Base-by-base conservation (phyloP, 257 asterid species). In the Gynochthodes officinalis region DNA sequence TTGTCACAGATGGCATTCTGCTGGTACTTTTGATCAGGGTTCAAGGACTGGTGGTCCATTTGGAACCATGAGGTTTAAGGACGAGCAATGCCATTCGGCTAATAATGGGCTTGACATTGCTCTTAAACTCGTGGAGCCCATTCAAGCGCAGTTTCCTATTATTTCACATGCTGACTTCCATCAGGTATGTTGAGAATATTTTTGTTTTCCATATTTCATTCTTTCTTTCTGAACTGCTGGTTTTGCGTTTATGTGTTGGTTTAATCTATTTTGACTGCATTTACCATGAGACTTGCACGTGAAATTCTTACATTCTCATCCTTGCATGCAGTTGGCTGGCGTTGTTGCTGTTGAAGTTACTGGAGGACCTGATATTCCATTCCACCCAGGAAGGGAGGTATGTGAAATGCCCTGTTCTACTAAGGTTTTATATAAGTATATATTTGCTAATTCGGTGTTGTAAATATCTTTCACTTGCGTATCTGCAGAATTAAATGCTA, bases 321-420 rank as follows among this genome's bases (percentile, higher is more conserved):
- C 42, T 61, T 65, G 77, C 5, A 2, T 70, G 57, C 75, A 92
- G 98, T 78, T 92, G 77, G 98, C 93, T 77, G 98, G 95, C 66
- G 90, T 87, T 68, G 98, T 93, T 76, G 99, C 96, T 43, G 98
- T 95, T 65, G 97, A 95, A 78, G 75, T 92, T 49, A 90, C 99
- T 10, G 99, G 98, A 18, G 98, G 98, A 73, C 98, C 98, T 43
- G 98, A 93, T 21, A 75, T 93, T 73, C 96, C 96, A 52, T 90
- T 92, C 79, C 91, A 89, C 73, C 96, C 96, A 1, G 98, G 97
- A 74, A 86, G 98, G 74, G 84, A 58, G 87, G 98, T 92, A 67
- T 19, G 85, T 82, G 28, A 39, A 53, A 18, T 58, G 1, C 57
- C 32, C 21, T 67, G 5, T 3, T 14, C 14, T 18, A 58, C 3